These are phyloP conservation scores for Lenzites betulinus DNA, from an alignment of 768 basidiomycete species.

Conservation along the genomic window DNA sequence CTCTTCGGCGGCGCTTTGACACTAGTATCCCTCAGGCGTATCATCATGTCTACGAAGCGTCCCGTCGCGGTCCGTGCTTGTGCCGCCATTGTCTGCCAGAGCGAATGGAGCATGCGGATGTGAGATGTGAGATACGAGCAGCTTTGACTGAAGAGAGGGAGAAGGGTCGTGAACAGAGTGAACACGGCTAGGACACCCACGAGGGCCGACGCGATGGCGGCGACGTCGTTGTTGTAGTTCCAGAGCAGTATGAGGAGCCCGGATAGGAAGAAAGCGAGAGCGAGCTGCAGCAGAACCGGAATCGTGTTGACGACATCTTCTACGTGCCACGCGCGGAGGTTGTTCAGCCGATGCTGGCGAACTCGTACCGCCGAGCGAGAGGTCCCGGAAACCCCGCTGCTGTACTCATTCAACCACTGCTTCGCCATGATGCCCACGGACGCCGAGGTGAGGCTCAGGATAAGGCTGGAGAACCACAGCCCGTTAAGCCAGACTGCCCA, in stretches of 20 bases:
- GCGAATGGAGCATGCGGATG: too few relatives aligned
- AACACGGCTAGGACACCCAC: not conserved
- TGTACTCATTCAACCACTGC: slow-evolving; percentile 29
- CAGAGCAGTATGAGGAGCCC: slow-evolving; percentile 21
- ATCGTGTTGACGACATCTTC: slow-evolving; percentile 15
- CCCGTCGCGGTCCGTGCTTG: too few relatives aligned
- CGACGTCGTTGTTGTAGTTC: slow-evolving; percentile 13
- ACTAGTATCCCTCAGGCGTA: not conserved
- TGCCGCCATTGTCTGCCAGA: too few relatives aligned
- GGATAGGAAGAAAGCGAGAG: slow-evolving; percentile 20
- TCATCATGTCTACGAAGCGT: too few relatives aligned
- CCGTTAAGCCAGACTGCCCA: slow-evolving; percentile 20
- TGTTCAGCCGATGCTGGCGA: slow-evolving; percentile 19
- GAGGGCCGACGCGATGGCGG: not conserved
- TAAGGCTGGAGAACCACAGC: slow-evolving; percentile 30
- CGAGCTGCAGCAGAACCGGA: slow-evolving; percentile 23
- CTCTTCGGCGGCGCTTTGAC: not conserved
- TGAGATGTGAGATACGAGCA: not conserved
- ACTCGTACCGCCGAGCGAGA: not conserved
- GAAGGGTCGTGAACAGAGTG: not conserved
- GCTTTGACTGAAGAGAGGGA: not conserved
- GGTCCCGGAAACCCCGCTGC: not conserved
- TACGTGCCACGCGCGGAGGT: slow-evolving; percentile 19
- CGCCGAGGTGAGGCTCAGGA: slow-evolving; percentile 26
- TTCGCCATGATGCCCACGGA: slow-evolving; percentile 31